Conservation (phyloP, 2,329 filamentous ascomycete genomes). For the Thelonectria discophora region DNA sequence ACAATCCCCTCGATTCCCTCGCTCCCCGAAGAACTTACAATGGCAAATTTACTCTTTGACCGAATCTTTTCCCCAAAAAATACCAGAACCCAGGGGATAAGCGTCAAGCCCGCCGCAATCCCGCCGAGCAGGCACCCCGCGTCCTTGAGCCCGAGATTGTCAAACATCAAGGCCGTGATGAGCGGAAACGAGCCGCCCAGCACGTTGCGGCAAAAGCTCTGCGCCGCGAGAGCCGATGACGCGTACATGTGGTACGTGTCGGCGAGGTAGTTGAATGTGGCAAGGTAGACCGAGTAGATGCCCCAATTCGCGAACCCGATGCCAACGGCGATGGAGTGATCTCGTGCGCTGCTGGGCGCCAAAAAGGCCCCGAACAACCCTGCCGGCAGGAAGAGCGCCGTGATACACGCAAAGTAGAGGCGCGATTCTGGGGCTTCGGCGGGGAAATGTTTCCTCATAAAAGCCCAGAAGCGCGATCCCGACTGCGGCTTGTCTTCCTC, state of each 20-base stretch:
- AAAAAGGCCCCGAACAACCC: conserved; percentile 70
- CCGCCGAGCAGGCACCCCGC: conserved; percentile 81
- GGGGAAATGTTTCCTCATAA: conserved; percentile 57
- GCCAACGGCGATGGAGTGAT: conserved; percentile 57
- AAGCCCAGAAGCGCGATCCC: conserved; percentile 53
- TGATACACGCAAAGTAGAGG: conserved; percentile 84
- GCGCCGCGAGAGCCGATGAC: conserved; percentile 84
- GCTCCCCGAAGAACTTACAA: conserved; percentile 55
- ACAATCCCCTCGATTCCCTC: rapidly evolving
- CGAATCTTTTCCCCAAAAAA: conserved; percentile 82
- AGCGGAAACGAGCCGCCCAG: conserved; percentile 84
- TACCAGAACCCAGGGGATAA: conserved; percentile 88
- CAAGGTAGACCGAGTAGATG: conserved; percentile 86
- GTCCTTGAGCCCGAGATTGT: conserved; percentile 72
- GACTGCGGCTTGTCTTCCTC: conserved; percentile 35
- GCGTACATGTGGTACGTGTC: conserved; percentile 89
- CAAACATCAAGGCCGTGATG: conserved; percentile 78
- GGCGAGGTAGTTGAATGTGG: conserved; percentile 92
- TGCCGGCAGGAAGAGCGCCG: conserved; percentile 77
- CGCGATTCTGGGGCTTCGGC: conserved; percentile 75
- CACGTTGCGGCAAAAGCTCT: conserved; percentile 86
- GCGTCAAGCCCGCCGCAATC: conserved; percentile 72
- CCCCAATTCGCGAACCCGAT: conserved; percentile 82
- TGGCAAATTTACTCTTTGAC: conserved; percentile 78
- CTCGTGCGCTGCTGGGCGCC: conserved; percentile 35